Percentiles rank a stretch among this genome's conserved stretches.
These are phyloP conservation scores for Metschnikowia anglica DNA, from an alignment of 805 yeast genomes.

Conservation along the genomic window DNA sequence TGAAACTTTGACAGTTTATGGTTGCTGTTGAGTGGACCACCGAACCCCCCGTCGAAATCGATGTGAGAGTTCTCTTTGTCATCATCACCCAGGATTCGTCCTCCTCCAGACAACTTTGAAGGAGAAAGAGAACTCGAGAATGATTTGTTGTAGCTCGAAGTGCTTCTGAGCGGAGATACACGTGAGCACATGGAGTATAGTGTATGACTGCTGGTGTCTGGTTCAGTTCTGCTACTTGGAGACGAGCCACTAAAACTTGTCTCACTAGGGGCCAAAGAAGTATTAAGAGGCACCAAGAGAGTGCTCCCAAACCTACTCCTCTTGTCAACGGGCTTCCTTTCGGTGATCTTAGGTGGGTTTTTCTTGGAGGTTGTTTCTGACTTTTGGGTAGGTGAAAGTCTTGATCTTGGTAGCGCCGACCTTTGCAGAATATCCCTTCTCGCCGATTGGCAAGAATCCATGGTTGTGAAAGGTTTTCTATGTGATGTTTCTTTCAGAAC, in stretches of 20 bases:
- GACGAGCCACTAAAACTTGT: not conserved
- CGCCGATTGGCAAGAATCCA: not conserved
- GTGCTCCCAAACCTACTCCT: not conserved
- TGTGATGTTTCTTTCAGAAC: conserved; percentile 8
- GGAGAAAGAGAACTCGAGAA: conserved; percentile 3
- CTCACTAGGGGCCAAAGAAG: conserved; percentile 4
- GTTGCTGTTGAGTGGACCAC: conserved; percentile 1
- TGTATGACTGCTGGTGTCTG: conserved; percentile 9
- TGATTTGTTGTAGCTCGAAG: not conserved
- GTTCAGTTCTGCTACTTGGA: not conserved
- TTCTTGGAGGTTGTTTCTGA: not conserved
- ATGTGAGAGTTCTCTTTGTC: conserved; percentile 20
- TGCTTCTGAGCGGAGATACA: conserved; percentile 16
- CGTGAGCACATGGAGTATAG: conserved; percentile 21
- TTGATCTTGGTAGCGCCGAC: not conserved
- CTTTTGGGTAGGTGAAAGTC: conserved; percentile 7
- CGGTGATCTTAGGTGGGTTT: not conserved
- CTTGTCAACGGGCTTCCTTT: not conserved
- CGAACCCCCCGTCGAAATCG: not conserved
- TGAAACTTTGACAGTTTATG: not conserved
- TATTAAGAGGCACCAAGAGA: conserved; percentile 6
- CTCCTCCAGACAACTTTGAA: not conserved
- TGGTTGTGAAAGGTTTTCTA: not conserved
- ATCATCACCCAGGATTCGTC: not conserved
- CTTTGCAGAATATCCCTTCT: not conserved